Conservation (phyloP, 192 early-diverging fungal species). For the Linnemannia hyalina region DNA sequence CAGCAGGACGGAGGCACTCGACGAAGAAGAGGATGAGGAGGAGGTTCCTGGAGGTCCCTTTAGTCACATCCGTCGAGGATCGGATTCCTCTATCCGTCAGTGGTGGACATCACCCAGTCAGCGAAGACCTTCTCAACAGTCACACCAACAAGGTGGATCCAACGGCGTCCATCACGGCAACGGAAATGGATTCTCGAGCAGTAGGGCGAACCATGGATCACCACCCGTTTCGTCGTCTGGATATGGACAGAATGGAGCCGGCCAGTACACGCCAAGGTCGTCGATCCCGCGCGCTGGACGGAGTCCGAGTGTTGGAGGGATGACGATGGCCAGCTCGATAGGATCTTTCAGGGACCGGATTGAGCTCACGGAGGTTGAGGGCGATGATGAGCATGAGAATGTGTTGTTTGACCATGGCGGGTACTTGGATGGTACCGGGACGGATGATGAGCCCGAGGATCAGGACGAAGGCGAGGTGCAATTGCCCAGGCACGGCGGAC, state of each 20-base stretch:
- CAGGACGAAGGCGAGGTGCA: conserved; percentile 52
- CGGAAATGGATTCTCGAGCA: not conserved
- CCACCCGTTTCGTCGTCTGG: not conserved
- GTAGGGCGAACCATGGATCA: not conserved
- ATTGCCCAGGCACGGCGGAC: conserved; percentile 9
- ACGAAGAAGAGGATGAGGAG: conserved; percentile 38
- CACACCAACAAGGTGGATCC: not conserved
- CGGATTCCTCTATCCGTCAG: conserved; percentile 10
- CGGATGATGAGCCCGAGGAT: conserved; percentile 31
- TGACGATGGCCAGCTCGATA: conserved; percentile 51
- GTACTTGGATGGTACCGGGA: not conserved
- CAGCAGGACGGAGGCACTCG: conserved; percentile 60
- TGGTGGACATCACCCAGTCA: conserved; percentile 24
- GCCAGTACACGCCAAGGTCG: conserved; percentile 15
- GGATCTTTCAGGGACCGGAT: conserved; percentile 48
- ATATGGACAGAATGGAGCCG: conserved; percentile 3
- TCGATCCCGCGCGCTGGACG: conserved; percentile 16
- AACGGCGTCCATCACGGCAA: not conserved
- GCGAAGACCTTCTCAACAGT: not conserved
- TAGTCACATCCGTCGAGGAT: conserved; percentile 4
- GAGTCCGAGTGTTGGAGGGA: conserved; percentile 39
- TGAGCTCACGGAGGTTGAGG: conserved; percentile 32
- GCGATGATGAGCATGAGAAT: conserved; percentile 15
- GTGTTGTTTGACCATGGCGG: conserved; percentile 38
- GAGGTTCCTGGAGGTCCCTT: conserved; percentile 18